phyloP scores from a whole-genome alignment of 2,329 filamentous ascomycete species.

The Diplodia corticola region DNA sequence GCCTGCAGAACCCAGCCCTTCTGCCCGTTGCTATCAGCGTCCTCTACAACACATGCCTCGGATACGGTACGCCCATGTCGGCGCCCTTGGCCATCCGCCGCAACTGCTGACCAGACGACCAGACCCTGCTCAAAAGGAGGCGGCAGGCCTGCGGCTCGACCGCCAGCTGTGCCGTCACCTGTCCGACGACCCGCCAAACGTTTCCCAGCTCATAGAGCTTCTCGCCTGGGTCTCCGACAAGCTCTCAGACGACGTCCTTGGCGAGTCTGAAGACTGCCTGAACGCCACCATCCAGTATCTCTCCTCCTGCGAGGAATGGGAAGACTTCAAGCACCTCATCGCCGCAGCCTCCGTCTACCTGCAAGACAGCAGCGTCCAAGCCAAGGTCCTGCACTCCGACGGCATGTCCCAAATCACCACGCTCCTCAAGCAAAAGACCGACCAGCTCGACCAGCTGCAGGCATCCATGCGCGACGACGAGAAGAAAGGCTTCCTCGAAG shows the following conservation, averaged over 20 bases:
- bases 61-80: slow-evolving; percentile 34
- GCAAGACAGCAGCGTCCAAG: slow-evolving; percentile 38
- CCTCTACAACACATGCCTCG: slow-evolving; percentile 47
- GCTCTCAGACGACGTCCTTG: slow-evolving; percentile 28
- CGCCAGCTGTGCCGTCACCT: slow-evolving; percentile 29
- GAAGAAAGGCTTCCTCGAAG: slow-evolving; percentile 14
- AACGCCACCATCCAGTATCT: background rate
- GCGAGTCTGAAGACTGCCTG: slow-evolving; percentile 20
- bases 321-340: slow-evolving; percentile 20
- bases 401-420: slow-evolving; percentile 33
- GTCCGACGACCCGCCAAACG: slow-evolving; percentile 30
- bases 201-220: slow-evolving; percentile 39
- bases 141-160: slow-evolving; percentile 38
- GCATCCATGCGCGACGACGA: slow-evolving; percentile 7
- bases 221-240: slow-evolving; percentile 39
- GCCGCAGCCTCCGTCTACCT: slow-evolving; percentile 32
- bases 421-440: slow-evolving; percentile 32
- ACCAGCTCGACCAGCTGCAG: slow-evolving; percentile 1
- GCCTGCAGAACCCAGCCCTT: slow-evolving; percentile 31
- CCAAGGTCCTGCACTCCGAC: slow-evolving; percentile 34
- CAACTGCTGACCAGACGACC: background rate
- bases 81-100: background rate
- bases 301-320: slow-evolving; percentile 19
- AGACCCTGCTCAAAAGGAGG: slow-evolving; percentile 39
- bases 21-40: slow-evolving; percentile 40